Percentiles rank a stretch among this genome's conserved stretches.
These are phyloP conservation scores for Cryomyces minteri DNA, from an alignment of 495 filamentous ascomycete species.

Conservation along the genomic window DNA sequence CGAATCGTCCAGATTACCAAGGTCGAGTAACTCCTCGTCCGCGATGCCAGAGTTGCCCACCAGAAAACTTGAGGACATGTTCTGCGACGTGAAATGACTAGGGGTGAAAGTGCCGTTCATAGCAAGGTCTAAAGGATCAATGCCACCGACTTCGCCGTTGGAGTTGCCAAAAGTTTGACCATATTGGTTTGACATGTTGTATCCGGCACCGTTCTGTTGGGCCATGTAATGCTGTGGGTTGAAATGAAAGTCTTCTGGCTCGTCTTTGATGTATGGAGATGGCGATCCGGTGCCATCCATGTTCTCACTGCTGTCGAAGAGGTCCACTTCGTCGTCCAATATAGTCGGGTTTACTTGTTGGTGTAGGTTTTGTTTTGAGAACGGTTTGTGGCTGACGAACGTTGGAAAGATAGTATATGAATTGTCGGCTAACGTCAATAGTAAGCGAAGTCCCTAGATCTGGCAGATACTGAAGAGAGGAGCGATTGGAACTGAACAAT, in stretches of 20 bases:
- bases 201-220: constrained; percentile 28
- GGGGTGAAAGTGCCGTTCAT: constrained; percentile 30
- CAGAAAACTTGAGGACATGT: constrained; percentile 12
- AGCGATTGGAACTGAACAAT: neutral
- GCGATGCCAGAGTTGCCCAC: constrained; percentile 33
- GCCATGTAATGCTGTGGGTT: constrained; percentile 32
- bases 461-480: neutral
- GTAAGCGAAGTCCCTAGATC: neutral
- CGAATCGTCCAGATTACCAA: constrained; percentile 15
- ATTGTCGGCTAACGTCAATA: neutral
- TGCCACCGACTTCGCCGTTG: constrained; percentile 37
- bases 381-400: constrained; percentile 13
- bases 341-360: constrained; percentile 9
- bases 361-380: constrained; percentile 10
- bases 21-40: constrained; percentile 48
- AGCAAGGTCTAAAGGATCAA: constrained; percentile 75
- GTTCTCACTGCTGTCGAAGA: constrained; percentile 15
- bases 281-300: constrained; percentile 29
- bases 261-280: constrained; percentile 60
- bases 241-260: constrained; percentile 48
- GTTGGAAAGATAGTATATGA: neutral
- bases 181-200: constrained; percentile 44
- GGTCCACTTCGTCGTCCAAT: constrained; percentile 22
- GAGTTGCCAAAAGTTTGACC: constrained; percentile 40
- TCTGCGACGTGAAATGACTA: constrained; percentile 12